Conservation (phyloP, 192 early-diverging fungal genomes). For the Podila clonocystis region DNA sequence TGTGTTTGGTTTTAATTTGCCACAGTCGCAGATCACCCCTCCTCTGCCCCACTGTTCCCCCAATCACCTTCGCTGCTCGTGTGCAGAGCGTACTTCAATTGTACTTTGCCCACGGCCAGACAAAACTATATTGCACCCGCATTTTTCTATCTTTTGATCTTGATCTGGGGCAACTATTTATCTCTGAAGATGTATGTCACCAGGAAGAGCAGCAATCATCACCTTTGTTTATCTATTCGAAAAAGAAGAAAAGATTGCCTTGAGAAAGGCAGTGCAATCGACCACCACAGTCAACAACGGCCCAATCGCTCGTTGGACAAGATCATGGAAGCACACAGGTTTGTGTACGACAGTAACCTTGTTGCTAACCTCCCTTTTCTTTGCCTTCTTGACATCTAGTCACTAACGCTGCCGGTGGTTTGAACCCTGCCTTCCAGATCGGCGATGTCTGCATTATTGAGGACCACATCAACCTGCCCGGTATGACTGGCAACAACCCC, state of each 20-base stretch:
- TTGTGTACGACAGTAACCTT: not conserved
- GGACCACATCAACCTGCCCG: conserved; percentile 84
- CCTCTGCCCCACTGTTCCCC: not conserved
- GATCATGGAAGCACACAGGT: not conserved
- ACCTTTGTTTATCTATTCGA: not conserved
- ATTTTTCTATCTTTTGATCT: conserved; percentile 5
- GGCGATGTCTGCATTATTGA: conserved; percentile 86
- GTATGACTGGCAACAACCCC: conserved; percentile 78
- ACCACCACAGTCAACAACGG: too few relatives aligned
- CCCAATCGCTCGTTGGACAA: too few relatives aligned
- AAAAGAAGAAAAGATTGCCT: not conserved
- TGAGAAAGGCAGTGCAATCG: too few relatives aligned
- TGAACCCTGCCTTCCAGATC: conserved; percentile 79
- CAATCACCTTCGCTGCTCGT: not conserved
- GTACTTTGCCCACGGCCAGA: conserved; percentile 2
- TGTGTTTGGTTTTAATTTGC: too few relatives aligned
- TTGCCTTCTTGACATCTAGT: conserved; percentile 56
- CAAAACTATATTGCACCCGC: not conserved
- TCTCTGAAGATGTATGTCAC: not conserved
- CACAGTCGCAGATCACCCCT: not conserved
- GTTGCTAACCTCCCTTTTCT: not conserved
- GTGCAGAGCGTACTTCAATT: not conserved
- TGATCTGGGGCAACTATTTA: not conserved
- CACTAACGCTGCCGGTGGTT: conserved; percentile 88
- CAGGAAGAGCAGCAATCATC: not conserved